These are phyloP conservation scores for Apophysomyces trapeziformis DNA, from an alignment of 371 early-diverging fungal species.

Conservation along the genomic window DNA sequence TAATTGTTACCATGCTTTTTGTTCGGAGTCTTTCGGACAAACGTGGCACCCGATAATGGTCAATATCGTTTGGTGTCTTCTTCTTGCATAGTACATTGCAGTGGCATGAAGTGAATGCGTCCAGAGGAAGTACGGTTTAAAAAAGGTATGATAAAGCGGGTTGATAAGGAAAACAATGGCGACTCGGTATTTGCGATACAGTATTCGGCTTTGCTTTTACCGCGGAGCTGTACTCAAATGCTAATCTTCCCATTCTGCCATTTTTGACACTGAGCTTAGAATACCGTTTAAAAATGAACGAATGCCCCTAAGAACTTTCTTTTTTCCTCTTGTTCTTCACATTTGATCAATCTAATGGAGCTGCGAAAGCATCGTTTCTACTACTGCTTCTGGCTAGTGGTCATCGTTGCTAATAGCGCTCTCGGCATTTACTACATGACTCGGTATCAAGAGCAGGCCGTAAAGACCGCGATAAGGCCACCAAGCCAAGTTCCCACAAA, in stretches of 20 bases:
- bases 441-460: neutral
- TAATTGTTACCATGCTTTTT: neutral
- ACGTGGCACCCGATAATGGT: neutral
- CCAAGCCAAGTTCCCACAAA: neutral
- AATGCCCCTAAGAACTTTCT: neutral
- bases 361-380: neutral
- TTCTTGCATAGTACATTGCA: neutral
- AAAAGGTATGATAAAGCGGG: no score
- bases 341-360: neutral
- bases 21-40: neutral
- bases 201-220: neutral
- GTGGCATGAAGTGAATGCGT: neutral
- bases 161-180: no score
- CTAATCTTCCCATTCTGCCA: neutral
- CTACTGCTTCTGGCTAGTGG: neutral
- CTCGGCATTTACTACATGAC: constrained; percentile 4
- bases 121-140: neutral
- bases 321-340: neutral
- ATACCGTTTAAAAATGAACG: neutral
- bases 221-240: neutral
- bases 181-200: neutral
- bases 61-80: neutral
- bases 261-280: neutral
- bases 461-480: neutral
- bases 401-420: neutral